These are phyloP conservation scores for Camellia lanceoleosa DNA, from an alignment of 148 eudicot species.

Conservation along the genomic window DNA sequence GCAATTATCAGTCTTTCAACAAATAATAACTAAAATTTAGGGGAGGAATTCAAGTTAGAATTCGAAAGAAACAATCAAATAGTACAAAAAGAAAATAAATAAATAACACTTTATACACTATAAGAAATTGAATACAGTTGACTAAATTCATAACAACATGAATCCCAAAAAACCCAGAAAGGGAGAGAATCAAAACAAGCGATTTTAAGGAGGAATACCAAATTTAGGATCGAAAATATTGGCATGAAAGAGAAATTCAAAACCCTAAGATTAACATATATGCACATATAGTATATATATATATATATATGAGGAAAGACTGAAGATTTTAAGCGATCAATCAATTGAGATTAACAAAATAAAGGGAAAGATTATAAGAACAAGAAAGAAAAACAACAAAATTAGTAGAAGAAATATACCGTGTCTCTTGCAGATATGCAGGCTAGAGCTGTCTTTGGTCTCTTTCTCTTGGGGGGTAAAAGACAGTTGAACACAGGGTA, in stretches of 20 bases:
- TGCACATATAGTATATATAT: not conserved
- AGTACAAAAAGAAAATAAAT: not conserved
- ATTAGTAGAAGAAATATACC: not conserved
- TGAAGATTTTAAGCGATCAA: not conserved
- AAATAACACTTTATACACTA: not conserved
- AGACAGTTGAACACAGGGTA: too few species aligned
- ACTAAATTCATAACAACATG: not conserved
- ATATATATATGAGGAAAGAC: not conserved
- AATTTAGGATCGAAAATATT: not conserved
- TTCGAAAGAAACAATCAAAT: too few species aligned
- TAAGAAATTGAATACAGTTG: not conserved
- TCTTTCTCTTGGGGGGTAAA: too few species aligned
- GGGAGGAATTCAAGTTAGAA: too few species aligned
- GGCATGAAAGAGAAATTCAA: not conserved
- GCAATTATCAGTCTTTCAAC: not conserved
- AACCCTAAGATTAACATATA: not conserved
- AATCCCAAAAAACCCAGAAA: not conserved
- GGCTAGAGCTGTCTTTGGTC: too few species aligned
- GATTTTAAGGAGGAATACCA: not conserved
- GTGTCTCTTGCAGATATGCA: too few species aligned
- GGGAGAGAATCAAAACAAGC: not conserved
- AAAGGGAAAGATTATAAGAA: too few species aligned
- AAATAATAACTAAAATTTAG: too few species aligned
- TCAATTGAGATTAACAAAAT: not conserved
- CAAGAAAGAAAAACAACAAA: not conserved